Evolutionary conservation across 208 protist genomes (phyloP).

Genomic region (Trypanosoma cruzi): DNA sequence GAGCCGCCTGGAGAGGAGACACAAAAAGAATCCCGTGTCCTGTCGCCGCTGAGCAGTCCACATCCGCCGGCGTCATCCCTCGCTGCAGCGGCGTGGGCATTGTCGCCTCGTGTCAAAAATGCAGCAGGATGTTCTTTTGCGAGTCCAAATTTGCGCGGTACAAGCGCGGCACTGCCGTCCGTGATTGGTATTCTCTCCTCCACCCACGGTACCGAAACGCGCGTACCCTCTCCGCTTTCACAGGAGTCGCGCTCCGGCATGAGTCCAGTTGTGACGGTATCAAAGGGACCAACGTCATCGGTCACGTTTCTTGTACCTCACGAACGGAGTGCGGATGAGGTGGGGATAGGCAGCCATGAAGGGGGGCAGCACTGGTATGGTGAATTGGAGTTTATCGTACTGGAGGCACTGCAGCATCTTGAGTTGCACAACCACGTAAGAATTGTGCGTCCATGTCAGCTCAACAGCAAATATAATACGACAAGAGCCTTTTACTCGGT

Average conservation of each 20-base stretch:
- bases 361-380: slow-evolving; percentile 35
- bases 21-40: slow-evolving; percentile 22
- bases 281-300: neutral
- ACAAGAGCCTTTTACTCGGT: slow-evolving; percentile 39
- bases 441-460: slow-evolving; percentile 44
- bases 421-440: slow-evolving; percentile 54
- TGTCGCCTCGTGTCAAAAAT: neutral
- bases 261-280: neutral
- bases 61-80: neutral
- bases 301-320: neutral
- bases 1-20: slow-evolving; percentile 37
- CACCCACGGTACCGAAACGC: neutral
- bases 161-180: neutral
- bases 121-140: neutral
- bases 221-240: slow-evolving; percentile 7
- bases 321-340: neutral
- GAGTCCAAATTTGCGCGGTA: neutral
- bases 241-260: neutral
- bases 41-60: slow-evolving; percentile 32
- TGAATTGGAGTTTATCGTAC: slow-evolving; percentile 40
- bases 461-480: slow-evolving; percentile 46
- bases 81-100: neutral
- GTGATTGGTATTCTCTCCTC: neutral
- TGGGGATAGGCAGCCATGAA: neutral
- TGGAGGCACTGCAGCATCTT: slow-evolving; percentile 73